phyloP scores from a whole-genome alignment of 192 early-diverging fungal species.

The Coemansia sp. region DNA sequence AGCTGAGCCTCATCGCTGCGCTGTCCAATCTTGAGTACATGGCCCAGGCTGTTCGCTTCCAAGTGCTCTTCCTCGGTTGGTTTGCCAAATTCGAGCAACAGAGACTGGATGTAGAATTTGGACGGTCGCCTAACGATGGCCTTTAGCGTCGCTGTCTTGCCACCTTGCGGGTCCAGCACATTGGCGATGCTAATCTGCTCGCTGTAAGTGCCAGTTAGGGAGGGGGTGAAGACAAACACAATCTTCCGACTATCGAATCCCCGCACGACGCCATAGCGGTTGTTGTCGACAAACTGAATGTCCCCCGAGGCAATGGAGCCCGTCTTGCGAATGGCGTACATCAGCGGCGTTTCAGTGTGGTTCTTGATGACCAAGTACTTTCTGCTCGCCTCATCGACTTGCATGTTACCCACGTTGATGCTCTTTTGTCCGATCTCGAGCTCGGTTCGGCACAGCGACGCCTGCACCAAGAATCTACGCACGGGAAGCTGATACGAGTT shows the following conservation, averaged over 20 bases:
- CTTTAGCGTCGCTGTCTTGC: slow-evolving; percentile 82
- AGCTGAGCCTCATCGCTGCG: slow-evolving; percentile 57
- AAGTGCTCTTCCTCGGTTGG: slow-evolving; percentile 2
- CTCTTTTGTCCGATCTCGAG: slow-evolving; percentile 96
- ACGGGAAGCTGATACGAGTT: slow-evolving; percentile 64
- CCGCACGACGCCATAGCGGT: slow-evolving; percentile 85
- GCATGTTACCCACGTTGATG: slow-evolving; percentile 94
- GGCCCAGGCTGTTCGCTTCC: not conserved
- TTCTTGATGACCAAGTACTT: slow-evolving; percentile 92
- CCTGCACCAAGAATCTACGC: slow-evolving; percentile 88
- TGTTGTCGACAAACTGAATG: slow-evolving; percentile 70
- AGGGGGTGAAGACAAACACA: slow-evolving; percentile 91
- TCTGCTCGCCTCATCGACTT: slow-evolving; percentile 75
- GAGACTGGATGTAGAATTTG: slow-evolving; percentile 80
- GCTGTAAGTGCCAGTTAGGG: slow-evolving; percentile 82
- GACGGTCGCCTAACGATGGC: slow-evolving; percentile 87
- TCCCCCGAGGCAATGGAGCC: slow-evolving; percentile 95
- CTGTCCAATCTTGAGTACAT: slow-evolving; percentile 63
- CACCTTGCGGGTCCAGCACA: slow-evolving; percentile 80
- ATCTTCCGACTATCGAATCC: slow-evolving; percentile 90
- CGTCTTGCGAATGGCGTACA: slow-evolving; percentile 92
- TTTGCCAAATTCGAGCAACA: slow-evolving; percentile 74
- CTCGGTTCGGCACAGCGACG: slow-evolving; percentile 78
- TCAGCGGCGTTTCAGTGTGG: slow-evolving; percentile 82
- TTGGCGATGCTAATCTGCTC: slow-evolving; percentile 90